Evolutionary conservation across 2,329 filamentous ascomycete species (phyloP).

Genomic region (Beauveria brongniartii): DNA sequence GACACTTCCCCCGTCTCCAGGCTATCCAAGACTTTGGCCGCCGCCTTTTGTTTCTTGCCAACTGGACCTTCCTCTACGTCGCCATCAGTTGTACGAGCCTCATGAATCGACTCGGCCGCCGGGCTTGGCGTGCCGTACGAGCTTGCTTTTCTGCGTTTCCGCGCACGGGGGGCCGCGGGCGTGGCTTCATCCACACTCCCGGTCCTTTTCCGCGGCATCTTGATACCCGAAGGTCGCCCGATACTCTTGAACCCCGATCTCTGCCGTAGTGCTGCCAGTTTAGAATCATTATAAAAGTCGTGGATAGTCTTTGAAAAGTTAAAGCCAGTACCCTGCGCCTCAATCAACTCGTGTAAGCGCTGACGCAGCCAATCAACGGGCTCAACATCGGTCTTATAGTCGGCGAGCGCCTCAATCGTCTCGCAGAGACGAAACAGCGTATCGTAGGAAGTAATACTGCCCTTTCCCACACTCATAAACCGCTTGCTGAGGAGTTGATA

Average conservation of each 20-base stretch:
- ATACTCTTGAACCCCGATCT: constrained; percentile 51
- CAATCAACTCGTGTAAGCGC: constrained; percentile 42
- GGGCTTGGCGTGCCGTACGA: not conserved
- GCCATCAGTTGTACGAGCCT: not conserved
- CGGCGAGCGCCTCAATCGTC: constrained; percentile 44
- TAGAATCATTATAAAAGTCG: constrained; percentile 48
- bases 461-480: constrained; percentile 34
- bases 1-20: constrained; percentile 21
- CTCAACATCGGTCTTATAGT: constrained; percentile 43
- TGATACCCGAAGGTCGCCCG: constrained; percentile 44
- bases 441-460: constrained; percentile 42
- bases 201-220: constrained; percentile 18
- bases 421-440: constrained; percentile 48
- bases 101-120: not conserved
- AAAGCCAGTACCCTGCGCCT: constrained; percentile 37
- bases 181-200: constrained; percentile 11
- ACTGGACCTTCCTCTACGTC: not conserved
- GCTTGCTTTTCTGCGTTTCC: not conserved
- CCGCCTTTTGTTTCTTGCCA: not conserved
- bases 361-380: constrained; percentile 51
- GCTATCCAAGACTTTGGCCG: not conserved
- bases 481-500: constrained; percentile 48
- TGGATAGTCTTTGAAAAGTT: constrained; percentile 43
- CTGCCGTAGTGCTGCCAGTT: constrained; percentile 38
- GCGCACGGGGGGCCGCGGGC: constrained; percentile 6